Conservation (phyloP, 2,329 filamentous ascomycete species). For the Cordyceps militaris region DNA sequence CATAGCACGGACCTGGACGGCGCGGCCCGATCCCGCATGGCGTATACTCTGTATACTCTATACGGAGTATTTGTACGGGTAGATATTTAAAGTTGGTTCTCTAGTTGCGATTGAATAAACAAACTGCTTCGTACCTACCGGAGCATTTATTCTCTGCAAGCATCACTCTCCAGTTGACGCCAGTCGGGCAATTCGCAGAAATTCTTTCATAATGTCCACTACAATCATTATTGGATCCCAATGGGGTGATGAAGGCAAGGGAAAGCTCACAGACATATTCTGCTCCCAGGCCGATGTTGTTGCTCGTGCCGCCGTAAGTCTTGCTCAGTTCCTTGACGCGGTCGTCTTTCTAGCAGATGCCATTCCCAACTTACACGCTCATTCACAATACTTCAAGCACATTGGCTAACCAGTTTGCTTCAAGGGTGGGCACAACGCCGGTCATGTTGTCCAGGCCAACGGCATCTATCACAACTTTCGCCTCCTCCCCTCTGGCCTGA, state of each 20-base stretch:
- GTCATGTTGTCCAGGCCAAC: slow-evolving; percentile 5
- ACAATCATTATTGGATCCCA: slow-evolving; percentile 4
- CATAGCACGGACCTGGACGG: not conserved
- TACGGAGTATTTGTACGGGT: not conserved
- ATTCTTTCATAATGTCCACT: not conserved
- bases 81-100: not conserved
- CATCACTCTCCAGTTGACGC: too few relatives aligned
- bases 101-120: too few relatives aligned
- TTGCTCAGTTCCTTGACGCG: not conserved
- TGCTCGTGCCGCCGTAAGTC: slow-evolving; percentile 5
- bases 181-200: not conserved
- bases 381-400: not conserved
- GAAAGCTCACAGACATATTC: slow-evolving; percentile 1
- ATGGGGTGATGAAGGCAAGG: slow-evolving; percentile 6
- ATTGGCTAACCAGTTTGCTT: not conserved
- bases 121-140: not conserved
- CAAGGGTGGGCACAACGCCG: slow-evolving; percentile 1
- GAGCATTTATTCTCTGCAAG: not conserved
- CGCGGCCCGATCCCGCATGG: not conserved
- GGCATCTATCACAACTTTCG: slow-evolving; percentile 9
- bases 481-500: slow-evolving; percentile 2
- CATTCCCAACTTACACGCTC: not conserved
- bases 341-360: not conserved
- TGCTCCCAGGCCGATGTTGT: slow-evolving; percentile 5
- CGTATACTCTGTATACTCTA: not conserved